Evolutionary conservation across 805 yeast genomes (phyloP).

Genomic region (Phaffomyces opuntiae): DNA sequence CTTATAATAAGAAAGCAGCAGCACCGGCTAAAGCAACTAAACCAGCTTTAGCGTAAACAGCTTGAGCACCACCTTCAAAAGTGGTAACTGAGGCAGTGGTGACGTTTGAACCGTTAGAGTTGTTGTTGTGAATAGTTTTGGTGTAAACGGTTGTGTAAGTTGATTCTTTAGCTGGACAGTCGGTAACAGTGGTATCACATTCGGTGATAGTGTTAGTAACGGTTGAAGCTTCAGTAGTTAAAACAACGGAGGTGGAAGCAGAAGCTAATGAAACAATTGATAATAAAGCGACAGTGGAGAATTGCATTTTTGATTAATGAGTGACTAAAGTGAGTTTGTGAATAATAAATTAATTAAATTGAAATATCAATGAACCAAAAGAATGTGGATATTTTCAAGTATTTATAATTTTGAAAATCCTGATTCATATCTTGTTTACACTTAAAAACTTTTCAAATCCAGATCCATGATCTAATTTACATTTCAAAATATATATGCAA

Average conservation of each 20-base stretch:
- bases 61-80: slow-evolving; percentile 24
- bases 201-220: slow-evolving; percentile 7
- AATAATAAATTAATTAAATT: slow-evolving; percentile 4
- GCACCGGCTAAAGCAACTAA: slow-evolving; percentile 25
- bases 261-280: slow-evolving; percentile 20
- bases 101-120: slow-evolving; percentile 15
- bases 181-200: slow-evolving; percentile 9
- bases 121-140: neutral
- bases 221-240: slow-evolving; percentile 4
- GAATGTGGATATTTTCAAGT: neutral
- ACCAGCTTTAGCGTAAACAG: slow-evolving; percentile 22
- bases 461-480: neutral
- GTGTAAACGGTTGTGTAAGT: neutral
- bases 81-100: slow-evolving; percentile 21
- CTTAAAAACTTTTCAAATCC: no score
- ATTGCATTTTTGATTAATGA: slow-evolving; percentile 25
- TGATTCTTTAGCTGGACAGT: slow-evolving; percentile 11
- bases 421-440: no score
- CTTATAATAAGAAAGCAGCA: slow-evolving; percentile 25
- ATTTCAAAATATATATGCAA: no score
- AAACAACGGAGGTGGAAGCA: slow-evolving; percentile 15
- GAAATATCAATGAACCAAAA: neutral
- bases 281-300: slow-evolving; percentile 23
- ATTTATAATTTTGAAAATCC: slow-evolving; percentile 3
- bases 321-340: slow-evolving; percentile 21